phyloP scores from a whole-genome alignment of 2,329 filamentous ascomycete genomes.

The Paraphaeosphaeria sporulosa region DNA sequence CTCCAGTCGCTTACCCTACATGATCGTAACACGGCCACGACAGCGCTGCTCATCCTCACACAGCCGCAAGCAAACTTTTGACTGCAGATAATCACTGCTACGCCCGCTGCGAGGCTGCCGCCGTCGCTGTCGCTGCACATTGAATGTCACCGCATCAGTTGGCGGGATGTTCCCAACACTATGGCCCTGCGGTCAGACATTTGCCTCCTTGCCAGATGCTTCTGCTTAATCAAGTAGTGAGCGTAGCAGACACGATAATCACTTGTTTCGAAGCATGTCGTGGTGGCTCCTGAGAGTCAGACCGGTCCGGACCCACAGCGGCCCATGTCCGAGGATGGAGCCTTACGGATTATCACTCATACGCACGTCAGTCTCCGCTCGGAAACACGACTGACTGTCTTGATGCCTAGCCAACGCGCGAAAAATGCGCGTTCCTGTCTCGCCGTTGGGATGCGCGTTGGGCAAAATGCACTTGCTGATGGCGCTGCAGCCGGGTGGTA shows the following conservation, averaged over 20 bases:
- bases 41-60: conserved; percentile 29
- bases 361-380: conserved; percentile 1
- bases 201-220: neutral
- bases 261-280: conserved; percentile 11
- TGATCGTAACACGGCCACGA: conserved; percentile 31
- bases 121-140: conserved; percentile 21
- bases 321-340: conserved; percentile 3
- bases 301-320: conserved; percentile 5
- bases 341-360: conserved; percentile 5
- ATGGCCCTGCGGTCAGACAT: conserved; percentile 3
- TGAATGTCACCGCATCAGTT: conserved; percentile 36
- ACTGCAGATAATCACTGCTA: conserved; percentile 24
- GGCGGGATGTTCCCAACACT: conserved; percentile 10
- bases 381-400: conserved; percentile 2
- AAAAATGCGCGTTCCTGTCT: conserved; percentile 5
- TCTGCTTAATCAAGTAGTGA: neutral
- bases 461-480: conserved; percentile 2
- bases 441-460: conserved; percentile 7
- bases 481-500: conserved; percentile 1
- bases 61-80: conserved; percentile 43
- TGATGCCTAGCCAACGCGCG: conserved; percentile 4
- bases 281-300: conserved; percentile 9
- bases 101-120: conserved; percentile 23
- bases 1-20: conserved; percentile 28
- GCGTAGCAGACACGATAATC: conserved; percentile 7